Base-by-base conservation (phyloP, 805 yeast genomes). In the Ogataea pini region DNA sequence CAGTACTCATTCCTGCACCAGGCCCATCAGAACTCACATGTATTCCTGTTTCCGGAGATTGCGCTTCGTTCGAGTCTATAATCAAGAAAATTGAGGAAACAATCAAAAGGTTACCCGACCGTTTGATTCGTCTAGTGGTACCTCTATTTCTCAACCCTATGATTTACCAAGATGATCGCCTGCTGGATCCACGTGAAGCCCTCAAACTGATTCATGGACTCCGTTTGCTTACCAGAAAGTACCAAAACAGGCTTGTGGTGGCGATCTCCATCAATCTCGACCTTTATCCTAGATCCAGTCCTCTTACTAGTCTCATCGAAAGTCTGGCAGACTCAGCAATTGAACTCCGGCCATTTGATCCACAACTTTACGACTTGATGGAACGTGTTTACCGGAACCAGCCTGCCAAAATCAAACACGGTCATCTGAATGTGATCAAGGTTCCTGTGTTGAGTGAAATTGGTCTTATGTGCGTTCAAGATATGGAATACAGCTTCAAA, bases 101-200 rank as follows among this genome's bases (percentile, higher is more conserved):
- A 1, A 65, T 75, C 0, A 70, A 78, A 2, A 70, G 70, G 47
- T 66, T 66, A n/a, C 72, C 76, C 28, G 66, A 67, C 4, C 76
- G 77, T 43, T 61, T 85, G 27, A 73, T 89, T 5, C 72, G 97
- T 52, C 62, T 92, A 1, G 77, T 83, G 0, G 65, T 89, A 2
- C 97, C 97, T 1, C 76, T 82, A n/a, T 72, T 91, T 29, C 72
- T 91, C 42, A 86, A 87, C 58, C 97, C 97, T 1, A 81, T 86
- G 24, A 63, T 83, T 42, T 91, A 88, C 59, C 70, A 79, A 2
- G 83, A 86, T 5, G 60, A 60, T 17, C 44, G 36, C 1, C 14
- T 53, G 1, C 24, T 47, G 1, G 61, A 69, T 14, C 73, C 84
- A 0, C 56, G 71, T 4, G 74, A 74, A 36, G 71, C 83, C 0